phyloP scores from a whole-genome alignment of 23 red algal species.

The Gracilariopsis chorda region DNA sequence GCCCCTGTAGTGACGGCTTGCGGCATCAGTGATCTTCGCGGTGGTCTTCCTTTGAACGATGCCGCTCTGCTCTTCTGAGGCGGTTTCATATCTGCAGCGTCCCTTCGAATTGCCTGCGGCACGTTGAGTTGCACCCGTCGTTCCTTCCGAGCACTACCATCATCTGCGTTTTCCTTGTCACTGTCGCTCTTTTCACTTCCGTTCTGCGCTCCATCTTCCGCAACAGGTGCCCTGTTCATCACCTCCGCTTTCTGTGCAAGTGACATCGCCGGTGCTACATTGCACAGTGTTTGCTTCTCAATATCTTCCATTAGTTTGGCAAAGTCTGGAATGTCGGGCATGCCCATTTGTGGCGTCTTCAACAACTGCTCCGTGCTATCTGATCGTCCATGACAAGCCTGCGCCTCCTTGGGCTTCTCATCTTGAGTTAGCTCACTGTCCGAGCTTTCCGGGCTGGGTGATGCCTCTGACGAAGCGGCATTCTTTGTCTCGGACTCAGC shows the following conservation, averaged over 20 bases:
- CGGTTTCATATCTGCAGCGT: background rate
- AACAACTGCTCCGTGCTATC: background rate
- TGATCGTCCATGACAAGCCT: background rate
- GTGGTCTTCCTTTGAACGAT: background rate
- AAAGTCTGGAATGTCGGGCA: conserved; percentile 10
- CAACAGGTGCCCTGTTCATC: too few relatives aligned
- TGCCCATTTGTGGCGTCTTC: conserved; percentile 1
- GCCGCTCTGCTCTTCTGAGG: background rate
- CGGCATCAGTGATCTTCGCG: background rate
- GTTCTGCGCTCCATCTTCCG: too few relatives aligned
- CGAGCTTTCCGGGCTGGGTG: too few relatives aligned
- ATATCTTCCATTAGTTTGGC: conserved; percentile 11
- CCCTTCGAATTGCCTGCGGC: background rate
- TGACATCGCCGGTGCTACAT: background rate
- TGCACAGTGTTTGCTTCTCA: background rate
- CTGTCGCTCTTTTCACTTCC: background rate
- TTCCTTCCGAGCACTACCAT: background rate
- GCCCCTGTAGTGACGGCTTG: background rate
- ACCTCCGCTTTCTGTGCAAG: too few relatives aligned
- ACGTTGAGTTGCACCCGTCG: background rate
- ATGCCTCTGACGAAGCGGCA: too few relatives aligned
- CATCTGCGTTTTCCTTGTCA: conserved; percentile 6
- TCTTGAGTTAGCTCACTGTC: too few relatives aligned
- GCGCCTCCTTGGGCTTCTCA: background rate
- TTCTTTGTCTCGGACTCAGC: too few relatives aligned